Base-by-base conservation (phyloP, 768 basidiomycete genomes). In the Russula sp. region DNA sequence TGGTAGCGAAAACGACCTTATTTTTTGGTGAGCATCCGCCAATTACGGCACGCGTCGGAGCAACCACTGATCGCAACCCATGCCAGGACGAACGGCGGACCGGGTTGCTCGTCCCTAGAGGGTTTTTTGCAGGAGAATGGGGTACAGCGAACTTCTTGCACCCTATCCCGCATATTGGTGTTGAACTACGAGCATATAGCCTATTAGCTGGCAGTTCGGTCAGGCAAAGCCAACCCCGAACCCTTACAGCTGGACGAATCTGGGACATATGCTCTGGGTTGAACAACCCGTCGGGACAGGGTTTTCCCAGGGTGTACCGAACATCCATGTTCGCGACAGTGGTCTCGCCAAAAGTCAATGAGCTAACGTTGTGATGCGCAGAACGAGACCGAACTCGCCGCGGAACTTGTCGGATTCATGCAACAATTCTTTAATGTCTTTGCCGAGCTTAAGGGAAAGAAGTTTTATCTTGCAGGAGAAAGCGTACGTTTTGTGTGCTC, bases 261-360 rank as follows among this genome's bases (percentile, higher is more conserved):
- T 69, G 28, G 68, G 66, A 6, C 61, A 67, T 36, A 63, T 69
- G 51, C 62, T 69, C 32, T 69, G 68, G 68, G 44, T 69, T 13
- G 68, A 69, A 20, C 68, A 69, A 56, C 68, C 68, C n/a, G 66
- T 69, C 10, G 66, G 68, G 10, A 69, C 68, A 18, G 68, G 68
- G 26, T 69, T 67, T 57, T 64, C 68, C 11, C 62, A 67, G 34
- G 68, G 68, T 8, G 38, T 26, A 24, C 61, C 62, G 28, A 59
- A 67, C 42, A 64, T 67, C 32, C 59, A 60, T 7, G 67, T 69
- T 18, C n/a, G 66, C 1, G 13, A 2, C 13, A 16, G 46, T 20
- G 13, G 52, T 16, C 52, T 52, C 26, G 7, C 28, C 1, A 6
- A 26, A 16, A 28, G 13, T 3, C n/a, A 50, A 53, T 54, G 22